Percentiles rank a stretch among this genome's conserved stretches.
Conservation (phyloP, 1,139 yeast genomes). For the Candida freyschussii region DNA sequence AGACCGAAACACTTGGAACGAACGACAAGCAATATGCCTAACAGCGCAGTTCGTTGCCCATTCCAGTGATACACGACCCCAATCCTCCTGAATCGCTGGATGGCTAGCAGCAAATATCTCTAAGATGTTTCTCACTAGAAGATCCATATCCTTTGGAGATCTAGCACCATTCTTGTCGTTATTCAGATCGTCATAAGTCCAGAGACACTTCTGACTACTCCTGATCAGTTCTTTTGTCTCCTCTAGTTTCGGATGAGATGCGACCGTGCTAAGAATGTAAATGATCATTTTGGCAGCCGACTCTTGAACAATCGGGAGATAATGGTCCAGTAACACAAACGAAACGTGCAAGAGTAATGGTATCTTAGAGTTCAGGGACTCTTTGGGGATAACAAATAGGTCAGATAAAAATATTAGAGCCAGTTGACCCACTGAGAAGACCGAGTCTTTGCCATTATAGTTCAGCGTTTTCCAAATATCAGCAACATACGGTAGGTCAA, state of each 20-base stretch:
- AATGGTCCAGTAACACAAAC: constrained; percentile 81
- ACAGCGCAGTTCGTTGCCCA: constrained; percentile 99
- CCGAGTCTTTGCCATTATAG: constrained; percentile 61
- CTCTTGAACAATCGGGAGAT: constrained; percentile 74
- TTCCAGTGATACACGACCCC: constrained; percentile 78
- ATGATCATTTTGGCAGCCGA: constrained; percentile 76
- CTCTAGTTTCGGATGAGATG: constrained; percentile 47
- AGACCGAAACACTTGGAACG: constrained; percentile 89
- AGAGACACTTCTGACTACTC: constrained; percentile 44
- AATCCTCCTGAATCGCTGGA: constrained; percentile 62
- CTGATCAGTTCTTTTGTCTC: constrained; percentile 53
- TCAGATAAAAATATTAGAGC: constrained; percentile 85
- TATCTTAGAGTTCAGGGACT: constrained; percentile 49
- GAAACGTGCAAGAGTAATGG: constrained; percentile 83
- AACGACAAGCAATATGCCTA: constrained; percentile 92
- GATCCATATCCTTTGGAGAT: constrained; percentile 84
- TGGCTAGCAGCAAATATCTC: constrained; percentile 47
- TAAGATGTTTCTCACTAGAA: constrained; percentile 61
- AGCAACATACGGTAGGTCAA: constrained; percentile 69
- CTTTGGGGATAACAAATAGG: constrained; percentile 56
- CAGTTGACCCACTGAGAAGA: constrained; percentile 83
- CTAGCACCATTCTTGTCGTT: constrained; percentile 77
- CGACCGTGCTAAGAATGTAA: constrained; percentile 61
- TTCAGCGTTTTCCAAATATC: constrained; percentile 57
- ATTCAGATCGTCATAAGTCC: constrained; percentile 86